These are phyloP conservation scores for Herpetomonas tarakana DNA, from an alignment of 208 protist species.

Conservation along the genomic window DNA sequence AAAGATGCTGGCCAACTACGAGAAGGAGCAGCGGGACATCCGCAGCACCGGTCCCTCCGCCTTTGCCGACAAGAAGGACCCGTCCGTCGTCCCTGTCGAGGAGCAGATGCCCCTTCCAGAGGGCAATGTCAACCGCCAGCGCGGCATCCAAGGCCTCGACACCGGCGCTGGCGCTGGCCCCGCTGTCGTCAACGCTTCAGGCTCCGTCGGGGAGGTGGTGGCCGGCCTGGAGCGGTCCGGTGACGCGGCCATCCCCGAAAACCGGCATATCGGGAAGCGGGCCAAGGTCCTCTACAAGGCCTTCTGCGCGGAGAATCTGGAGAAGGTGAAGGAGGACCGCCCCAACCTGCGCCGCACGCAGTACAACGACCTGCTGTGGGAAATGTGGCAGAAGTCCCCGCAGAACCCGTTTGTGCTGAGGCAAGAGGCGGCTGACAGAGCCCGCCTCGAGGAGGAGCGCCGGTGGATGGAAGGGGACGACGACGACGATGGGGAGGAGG, in stretches of 20 bases:
- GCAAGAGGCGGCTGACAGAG: conserved; percentile 48
- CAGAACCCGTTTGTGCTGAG: conserved; percentile 86
- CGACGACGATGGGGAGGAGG: conserved; percentile 38
- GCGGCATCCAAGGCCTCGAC: conserved; percentile 9
- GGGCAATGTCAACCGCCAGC: conserved; percentile 48
- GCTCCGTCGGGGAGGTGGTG: conserved; percentile 40
- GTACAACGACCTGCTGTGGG: conserved; percentile 89
- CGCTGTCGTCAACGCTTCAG: conserved; percentile 37
- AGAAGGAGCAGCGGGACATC: conserved; percentile 51
- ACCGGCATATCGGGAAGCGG: conserved; percentile 84
- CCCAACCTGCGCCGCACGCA: conserved; percentile 76
- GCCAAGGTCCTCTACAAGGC: conserved; percentile 75
- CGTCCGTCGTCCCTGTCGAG: neutral
- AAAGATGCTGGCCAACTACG: conserved; percentile 84
- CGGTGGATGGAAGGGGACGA: conserved; percentile 71
- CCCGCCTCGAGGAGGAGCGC: conserved; percentile 67
- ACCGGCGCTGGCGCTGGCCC: no score
- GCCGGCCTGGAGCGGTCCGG: conserved; percentile 23
- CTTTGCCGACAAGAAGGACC: conserved; percentile 12
- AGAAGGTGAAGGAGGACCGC: conserved; percentile 64
- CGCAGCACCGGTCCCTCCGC: conserved; percentile 22
- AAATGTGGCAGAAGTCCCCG: conserved; percentile 84
- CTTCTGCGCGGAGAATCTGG: conserved; percentile 76
- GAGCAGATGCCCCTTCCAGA: conserved; percentile 24
- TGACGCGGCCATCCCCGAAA: conserved; percentile 33